phyloP scores from a whole-genome alignment of 768 basidiomycete species.

The Xerocomus potaroensis region DNA sequence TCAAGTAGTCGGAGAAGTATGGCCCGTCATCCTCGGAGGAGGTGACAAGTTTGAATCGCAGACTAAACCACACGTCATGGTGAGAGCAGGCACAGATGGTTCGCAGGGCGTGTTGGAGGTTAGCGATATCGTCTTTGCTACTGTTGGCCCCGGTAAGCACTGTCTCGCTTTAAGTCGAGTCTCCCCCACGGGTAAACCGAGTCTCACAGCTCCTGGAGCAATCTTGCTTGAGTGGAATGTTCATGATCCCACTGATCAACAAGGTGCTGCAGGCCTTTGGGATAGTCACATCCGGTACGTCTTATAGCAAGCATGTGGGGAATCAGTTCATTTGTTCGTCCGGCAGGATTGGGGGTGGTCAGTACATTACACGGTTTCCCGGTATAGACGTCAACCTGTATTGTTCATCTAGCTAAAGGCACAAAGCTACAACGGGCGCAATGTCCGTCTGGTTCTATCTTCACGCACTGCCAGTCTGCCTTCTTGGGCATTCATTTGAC shows the following conservation, averaged over 20 bases:
- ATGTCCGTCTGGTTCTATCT: slow-evolving; percentile 42
- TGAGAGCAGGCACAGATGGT: slow-evolving; percentile 42
- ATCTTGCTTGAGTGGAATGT: slow-evolving; percentile 59
- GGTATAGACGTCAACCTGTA: neutral
- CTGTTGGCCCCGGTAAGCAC: slow-evolving; percentile 41
- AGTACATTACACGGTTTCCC: neutral
- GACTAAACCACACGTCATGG: slow-evolving; percentile 35
- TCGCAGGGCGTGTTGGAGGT: slow-evolving; percentile 56
- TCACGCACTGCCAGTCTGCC: slow-evolving; percentile 51
- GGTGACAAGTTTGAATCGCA: slow-evolving; percentile 40
- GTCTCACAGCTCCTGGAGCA: slow-evolving; percentile 37
- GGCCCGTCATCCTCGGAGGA: slow-evolving; percentile 43
- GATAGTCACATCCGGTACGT: slow-evolving; percentile 39
- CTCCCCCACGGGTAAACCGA: neutral
- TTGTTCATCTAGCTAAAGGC: slow-evolving; percentile 38
- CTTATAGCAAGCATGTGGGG: too few species aligned
- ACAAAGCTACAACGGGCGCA: slow-evolving; percentile 44
- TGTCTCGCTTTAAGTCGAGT: neutral
- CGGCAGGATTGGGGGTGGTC: slow-evolving; percentile 28
- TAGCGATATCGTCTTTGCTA: slow-evolving; percentile 58
- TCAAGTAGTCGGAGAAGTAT: slow-evolving; percentile 48
- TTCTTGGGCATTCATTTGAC: slow-evolving; percentile 66
- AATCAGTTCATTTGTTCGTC: neutral
- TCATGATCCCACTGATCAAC: slow-evolving; percentile 45
- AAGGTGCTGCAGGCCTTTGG: slow-evolving; percentile 54